Percentiles rank a stretch among this genome's conserved stretches.
Evolutionary conservation across 139 green algal genomes (phyloP).

Genomic region (Gonium pectorale): DNA sequence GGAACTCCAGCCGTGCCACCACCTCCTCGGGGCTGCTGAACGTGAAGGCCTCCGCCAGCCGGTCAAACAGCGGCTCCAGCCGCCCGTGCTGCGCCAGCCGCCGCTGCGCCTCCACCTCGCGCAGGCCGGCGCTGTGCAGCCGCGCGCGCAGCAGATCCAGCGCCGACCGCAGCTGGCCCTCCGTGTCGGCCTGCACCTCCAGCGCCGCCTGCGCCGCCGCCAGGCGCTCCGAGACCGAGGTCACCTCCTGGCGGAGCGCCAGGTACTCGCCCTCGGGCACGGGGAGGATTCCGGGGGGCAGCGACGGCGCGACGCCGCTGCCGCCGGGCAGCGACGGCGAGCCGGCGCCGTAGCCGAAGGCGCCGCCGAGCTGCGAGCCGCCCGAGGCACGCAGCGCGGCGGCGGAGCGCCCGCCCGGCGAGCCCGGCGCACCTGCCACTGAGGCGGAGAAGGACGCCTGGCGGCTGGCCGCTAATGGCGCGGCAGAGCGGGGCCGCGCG

Average conservation of each 20-base stretch:
- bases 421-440: too few relatives aligned
- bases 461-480: neutral
- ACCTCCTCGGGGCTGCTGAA: constrained; percentile 63
- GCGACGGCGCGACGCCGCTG: neutral
- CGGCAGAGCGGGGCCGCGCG: neutral
- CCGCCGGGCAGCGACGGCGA: neutral
- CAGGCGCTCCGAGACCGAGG: constrained; percentile 24
- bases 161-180: constrained; percentile 57
- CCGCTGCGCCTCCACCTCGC: constrained; percentile 63
- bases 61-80: constrained; percentile 64
- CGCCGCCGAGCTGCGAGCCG: too few relatives aligned
- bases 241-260: constrained; percentile 42
- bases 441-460: constrained; percentile 4
- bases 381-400: too few relatives aligned
- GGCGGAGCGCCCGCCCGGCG: too few relatives aligned
- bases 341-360: neutral
- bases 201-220: constrained; percentile 39
- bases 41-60: constrained; percentile 56
- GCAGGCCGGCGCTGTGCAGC: constrained; percentile 38
- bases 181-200: constrained; percentile 43
- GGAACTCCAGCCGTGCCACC: constrained; percentile 61
- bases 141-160: constrained; percentile 58
- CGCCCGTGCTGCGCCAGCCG: constrained; percentile 56
- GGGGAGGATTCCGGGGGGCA: neutral
- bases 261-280: constrained; percentile 30